Conservation (phyloP, 305 asterid species). For the Plantago lanceolata region DNA sequence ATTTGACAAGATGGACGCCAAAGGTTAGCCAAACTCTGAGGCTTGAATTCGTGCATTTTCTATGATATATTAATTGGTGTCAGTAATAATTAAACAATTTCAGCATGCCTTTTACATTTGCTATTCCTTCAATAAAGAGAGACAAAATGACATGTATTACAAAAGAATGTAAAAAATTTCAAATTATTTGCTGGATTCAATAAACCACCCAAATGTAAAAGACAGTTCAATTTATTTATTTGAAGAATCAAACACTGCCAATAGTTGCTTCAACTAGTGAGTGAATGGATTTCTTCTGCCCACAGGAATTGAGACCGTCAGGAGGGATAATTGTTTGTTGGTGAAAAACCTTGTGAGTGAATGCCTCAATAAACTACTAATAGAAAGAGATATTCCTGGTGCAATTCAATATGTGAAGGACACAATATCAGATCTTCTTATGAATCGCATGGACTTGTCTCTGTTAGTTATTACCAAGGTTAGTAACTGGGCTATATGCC, state of each 20-base stretch:
- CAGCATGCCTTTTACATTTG: too few species aligned
- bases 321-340: slow-evolving; percentile 93
- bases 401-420: slow-evolving; percentile 94
- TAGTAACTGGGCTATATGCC: slow-evolving; percentile 20
- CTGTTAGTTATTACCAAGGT: slow-evolving; percentile 98
- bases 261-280: too few species aligned
- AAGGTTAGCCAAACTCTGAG: slow-evolving; percentile 49
- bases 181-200: too few species aligned
- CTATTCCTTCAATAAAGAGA: too few species aligned
- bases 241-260: too few species aligned
- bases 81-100: background rate
- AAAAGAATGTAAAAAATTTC: too few species aligned
- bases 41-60: slow-evolving; percentile 15
- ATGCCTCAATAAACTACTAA: slow-evolving; percentile 88
- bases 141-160: too few species aligned
- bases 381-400: slow-evolving; percentile 88
- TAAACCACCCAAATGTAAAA: too few species aligned
- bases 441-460: slow-evolving; percentile 98
- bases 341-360: slow-evolving; percentile 89
- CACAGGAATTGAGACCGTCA: slow-evolving; percentile 92
- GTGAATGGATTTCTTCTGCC: slow-evolving; percentile 16
- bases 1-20: slow-evolving; percentile 94
- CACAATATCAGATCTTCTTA: slow-evolving; percentile 92
- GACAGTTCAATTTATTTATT: too few species aligned
- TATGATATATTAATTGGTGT: slow-evolving; percentile 6